Evolutionary conservation across 2,329 filamentous ascomycete genomes (phyloP), one percentile per base, ranked within the genome.

Genomic region (Thielaviopsis punctulata): DNA sequence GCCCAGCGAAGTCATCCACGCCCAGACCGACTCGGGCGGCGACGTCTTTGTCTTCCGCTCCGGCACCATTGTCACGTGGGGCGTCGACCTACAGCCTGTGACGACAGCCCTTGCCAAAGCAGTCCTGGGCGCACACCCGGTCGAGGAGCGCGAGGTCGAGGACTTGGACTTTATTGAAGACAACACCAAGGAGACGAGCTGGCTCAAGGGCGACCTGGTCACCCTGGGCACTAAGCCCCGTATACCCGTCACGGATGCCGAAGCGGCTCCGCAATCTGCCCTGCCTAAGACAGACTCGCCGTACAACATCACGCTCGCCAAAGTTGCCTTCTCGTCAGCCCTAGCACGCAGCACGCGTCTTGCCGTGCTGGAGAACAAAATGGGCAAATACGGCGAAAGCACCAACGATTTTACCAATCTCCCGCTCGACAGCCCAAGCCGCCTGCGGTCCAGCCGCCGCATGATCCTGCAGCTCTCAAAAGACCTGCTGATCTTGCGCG

Each of bases 31-130:
- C 55, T 75, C 78, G 62, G 73, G 79, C 54, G 89, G 88, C 30
- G 92, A 98, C 66, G 79, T 96, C 49, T 96, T 96, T 62, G 82
- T 98, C 53, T 98, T 98, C 59, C 88, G 90, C 8, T 95, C 89
- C 0, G 92, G 92, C 10, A 94, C 89, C 12, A 76, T 96, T 7
- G 92, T 96, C 5, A 83, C 86, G 22, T 98, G 92, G 92, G 85
- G 86, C 4, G 73, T 95, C 1, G 82, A 86, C 1, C 77, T 87
- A 56, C 79, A 83, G 53, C 77, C 87, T 18, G 82, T 88, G 15
- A 84, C 84, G 8, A 77, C 76, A 53, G 80, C 84, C 27, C 72
- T 96, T 12, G 73, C 86, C 19, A 76, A 80, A 0, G 88, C 90
- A 1, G 86, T 89, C 13, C 76, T 84, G 57, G 80, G 81, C 49